phyloP scores from a whole-genome alignment of 768 basidiomycete species.

The Lactarius deliciosus region DNA sequence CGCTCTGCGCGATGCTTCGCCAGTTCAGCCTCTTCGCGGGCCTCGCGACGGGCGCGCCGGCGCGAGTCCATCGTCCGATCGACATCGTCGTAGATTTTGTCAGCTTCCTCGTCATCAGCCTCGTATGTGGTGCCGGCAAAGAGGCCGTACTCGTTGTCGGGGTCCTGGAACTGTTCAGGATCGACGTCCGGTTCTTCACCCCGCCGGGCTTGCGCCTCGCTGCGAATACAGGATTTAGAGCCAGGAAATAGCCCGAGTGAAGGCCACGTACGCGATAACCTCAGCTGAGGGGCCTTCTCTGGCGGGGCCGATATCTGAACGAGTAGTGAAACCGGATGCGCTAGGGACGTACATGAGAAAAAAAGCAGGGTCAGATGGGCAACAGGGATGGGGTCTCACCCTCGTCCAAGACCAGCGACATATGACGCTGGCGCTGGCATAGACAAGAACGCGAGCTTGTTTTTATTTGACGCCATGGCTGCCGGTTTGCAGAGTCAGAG shows the following conservation, averaged over 20 bases:
- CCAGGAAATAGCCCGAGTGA: neutral
- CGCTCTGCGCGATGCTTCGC: constrained; percentile 80
- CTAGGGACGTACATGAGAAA: constrained; percentile 40
- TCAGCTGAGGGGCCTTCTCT: constrained; percentile 93
- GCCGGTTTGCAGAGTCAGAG: neutral
- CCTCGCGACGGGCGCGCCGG: constrained; percentile 75
- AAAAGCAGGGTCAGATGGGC: constrained; percentile 8
- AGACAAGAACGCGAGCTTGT: constrained; percentile 83
- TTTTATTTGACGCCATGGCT: constrained; percentile 53
- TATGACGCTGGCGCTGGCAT: constrained; percentile 96
- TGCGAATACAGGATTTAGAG: constrained; percentile 35
- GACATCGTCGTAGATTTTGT: constrained; percentile 90
- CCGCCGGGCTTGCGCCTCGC: constrained; percentile 81
- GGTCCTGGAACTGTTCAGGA: constrained; percentile 92
- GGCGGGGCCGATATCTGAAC: constrained; percentile 98
- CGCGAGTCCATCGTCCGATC: constrained; percentile 89
- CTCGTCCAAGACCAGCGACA: constrained; percentile 97
- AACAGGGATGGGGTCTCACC: constrained; percentile 50
- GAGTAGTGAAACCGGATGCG: constrained; percentile 96
- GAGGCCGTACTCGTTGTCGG: constrained; percentile 94
- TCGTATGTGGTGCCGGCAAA: constrained; percentile 97
- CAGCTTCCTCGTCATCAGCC: constrained; percentile 96
- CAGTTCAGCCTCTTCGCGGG: constrained; percentile 68
- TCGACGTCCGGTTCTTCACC: constrained; percentile 89
- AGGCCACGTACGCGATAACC: constrained; percentile 70